A percentile compares a stretch with the other conserved stretches of the same genome.
phyloP scores from a whole-genome alignment of 805 yeast genomes.

The Starmerella floris region DNA sequence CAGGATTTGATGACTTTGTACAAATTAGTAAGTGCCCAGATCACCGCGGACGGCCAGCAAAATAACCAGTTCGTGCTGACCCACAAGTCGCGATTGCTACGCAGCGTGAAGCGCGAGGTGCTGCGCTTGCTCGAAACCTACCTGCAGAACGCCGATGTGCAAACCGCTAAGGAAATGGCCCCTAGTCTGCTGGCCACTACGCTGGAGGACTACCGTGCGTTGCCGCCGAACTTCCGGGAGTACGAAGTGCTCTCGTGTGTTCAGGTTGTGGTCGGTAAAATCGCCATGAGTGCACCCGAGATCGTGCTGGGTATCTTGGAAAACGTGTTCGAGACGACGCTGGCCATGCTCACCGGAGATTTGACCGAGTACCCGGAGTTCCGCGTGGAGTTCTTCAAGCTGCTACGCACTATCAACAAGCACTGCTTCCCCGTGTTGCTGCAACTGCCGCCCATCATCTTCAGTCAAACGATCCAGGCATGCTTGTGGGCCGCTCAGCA shows the following conservation, averaged over 20 bases:
- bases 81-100: conserved; percentile 84
- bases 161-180: conserved; percentile 66
- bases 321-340: conserved; percentile 84
- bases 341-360: conserved; percentile 90
- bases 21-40: conserved; percentile 76
- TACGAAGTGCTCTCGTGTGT: conserved; percentile 94
- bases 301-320: conserved; percentile 79
- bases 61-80: conserved; percentile 78
- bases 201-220: conserved; percentile 72
- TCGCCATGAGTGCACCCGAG: conserved; percentile 55
- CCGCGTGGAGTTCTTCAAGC: conserved; percentile 86
- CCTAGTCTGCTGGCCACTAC: conserved; percentile 75
- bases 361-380: conserved; percentile 96
- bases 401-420: conserved; percentile 73
- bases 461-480: conserved; percentile 81
- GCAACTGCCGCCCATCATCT: conserved; percentile 81
- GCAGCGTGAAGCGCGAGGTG: conserved; percentile 92
- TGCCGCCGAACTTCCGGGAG: conserved; percentile 93
- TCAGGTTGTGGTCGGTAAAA: conserved; percentile 76
- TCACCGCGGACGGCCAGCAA: conserved; percentile 57
- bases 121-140: conserved; percentile 80
- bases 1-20: conserved; percentile 81
- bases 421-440: conserved; percentile 76
- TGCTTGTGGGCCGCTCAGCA: conserved; percentile 98
- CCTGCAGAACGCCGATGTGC: conserved; percentile 71